These are phyloP conservation scores for Neckera pumila DNA, from an alignment of 225 moss, liverwort and hornwort genomes.

Conservation along the genomic window DNA sequence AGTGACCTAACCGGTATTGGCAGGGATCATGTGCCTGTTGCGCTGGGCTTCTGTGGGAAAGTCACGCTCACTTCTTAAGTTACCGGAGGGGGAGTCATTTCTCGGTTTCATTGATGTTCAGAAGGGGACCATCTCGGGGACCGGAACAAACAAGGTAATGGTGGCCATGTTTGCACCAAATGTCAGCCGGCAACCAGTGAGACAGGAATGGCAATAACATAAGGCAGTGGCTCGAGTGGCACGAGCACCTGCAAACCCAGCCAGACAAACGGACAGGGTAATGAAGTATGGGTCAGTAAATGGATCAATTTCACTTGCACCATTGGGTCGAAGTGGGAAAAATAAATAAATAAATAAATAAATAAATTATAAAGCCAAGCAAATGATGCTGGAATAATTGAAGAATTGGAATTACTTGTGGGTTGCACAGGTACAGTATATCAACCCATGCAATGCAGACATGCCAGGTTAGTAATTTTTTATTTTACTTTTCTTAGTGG, in stretches of 20 bases:
- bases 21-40: not conserved
- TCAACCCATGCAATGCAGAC: not conserved
- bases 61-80: not conserved
- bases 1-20: too few relatives aligned
- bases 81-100: too few relatives aligned
- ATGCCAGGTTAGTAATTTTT: not conserved
- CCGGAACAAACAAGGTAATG: not conserved
- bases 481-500: not conserved
- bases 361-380: too few relatives aligned
- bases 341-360: not conserved
- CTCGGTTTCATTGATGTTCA: not conserved
- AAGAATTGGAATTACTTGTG: not conserved
- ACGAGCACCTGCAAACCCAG: not conserved
- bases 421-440: not conserved
- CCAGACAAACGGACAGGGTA: too few relatives aligned
- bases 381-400: not conserved
- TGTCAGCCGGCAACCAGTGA: not conserved
- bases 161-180: not conserved
- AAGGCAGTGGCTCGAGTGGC: not conserved
- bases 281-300: not conserved
- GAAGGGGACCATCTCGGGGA: too few relatives aligned
- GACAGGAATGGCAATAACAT: not conserved
- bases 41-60: fast-evolving
- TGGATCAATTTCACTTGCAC: not conserved
- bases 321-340: not conserved